A percentile compares a stretch with the other conserved stretches of the same genome.
These are phyloP conservation scores for Delonix regia DNA, from an alignment of 306 rosid species.

Conservation along the genomic window DNA sequence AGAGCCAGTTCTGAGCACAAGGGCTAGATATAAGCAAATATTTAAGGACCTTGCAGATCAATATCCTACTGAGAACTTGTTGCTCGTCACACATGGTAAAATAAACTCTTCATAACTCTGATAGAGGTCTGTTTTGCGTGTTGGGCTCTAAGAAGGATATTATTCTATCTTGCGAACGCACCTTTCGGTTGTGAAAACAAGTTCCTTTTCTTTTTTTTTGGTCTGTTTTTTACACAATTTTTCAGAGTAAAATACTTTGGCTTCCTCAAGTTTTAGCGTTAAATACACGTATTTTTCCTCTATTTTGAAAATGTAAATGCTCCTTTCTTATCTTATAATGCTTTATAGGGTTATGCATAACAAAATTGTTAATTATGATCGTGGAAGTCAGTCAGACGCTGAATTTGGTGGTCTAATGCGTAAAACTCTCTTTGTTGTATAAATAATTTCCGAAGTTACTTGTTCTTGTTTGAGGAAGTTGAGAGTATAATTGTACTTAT, in stretches of 20 bases:
- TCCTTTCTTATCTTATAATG: neutral
- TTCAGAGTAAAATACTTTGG: no score
- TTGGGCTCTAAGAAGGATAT: neutral
- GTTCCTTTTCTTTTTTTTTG: neutral
- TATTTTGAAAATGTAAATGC: neutral
- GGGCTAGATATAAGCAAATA: slow-evolving; percentile 58
- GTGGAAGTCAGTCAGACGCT: neutral
- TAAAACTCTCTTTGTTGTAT: neutral
- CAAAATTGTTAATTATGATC: neutral
- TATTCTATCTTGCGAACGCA: neutral
- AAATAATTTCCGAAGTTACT: neutral
- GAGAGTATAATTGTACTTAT: neutral
- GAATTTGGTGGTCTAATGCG: neutral
- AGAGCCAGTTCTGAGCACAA: slow-evolving; percentile 50
- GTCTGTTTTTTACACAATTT: neutral
- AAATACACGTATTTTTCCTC: no score
- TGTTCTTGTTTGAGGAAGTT: neutral
- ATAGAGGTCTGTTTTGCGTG: no score
- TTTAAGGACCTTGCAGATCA: slow-evolving; percentile 72
- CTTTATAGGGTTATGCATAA: no score
- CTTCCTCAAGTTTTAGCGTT: neutral
- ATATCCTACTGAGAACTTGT: slow-evolving; percentile 67
- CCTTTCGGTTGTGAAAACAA: neutral
- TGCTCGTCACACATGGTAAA: slow-evolving; percentile 61
- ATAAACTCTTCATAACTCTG: neutral